Evolutionary conservation across 129 eudicot genomes (phyloP).

Genomic region (Flaveria brownii): DNA sequence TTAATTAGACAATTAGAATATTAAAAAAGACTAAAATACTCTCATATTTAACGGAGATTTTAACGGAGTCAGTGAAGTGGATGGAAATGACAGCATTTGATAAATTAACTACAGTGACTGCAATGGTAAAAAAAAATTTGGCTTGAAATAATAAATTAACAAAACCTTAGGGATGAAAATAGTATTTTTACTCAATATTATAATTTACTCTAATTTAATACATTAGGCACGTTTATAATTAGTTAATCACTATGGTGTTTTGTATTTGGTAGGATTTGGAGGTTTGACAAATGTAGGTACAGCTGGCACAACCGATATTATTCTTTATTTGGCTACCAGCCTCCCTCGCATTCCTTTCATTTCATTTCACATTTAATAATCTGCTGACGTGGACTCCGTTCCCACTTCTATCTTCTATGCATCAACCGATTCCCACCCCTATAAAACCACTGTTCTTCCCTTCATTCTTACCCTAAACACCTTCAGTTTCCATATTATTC

Average conservation of each 20-base stretch:
- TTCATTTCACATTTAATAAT: slow-evolving; percentile 1
- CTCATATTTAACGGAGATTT: too few species aligned
- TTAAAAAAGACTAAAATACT: too few species aligned
- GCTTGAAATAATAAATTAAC: too few species aligned
- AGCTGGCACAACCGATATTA: slow-evolving; percentile 23
- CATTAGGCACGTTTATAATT: too few species aligned
- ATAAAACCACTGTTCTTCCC: slow-evolving; percentile 20
- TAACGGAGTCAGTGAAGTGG: too few species aligned
- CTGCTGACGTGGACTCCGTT: slow-evolving; percentile 18
- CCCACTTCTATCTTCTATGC: not conserved
- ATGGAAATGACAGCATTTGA: too few species aligned
- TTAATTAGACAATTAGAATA: too few species aligned
- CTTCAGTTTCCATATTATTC: not conserved
- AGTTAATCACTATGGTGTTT: not conserved
- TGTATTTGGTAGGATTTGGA: not conserved
- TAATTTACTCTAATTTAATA: too few species aligned
- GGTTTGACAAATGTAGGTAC: slow-evolving; percentile 23
- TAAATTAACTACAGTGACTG: too few species aligned
- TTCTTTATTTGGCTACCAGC: slow-evolving; percentile 11
- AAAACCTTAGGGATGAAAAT: too few species aligned
- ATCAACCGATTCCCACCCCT: slow-evolving; percentile 10
- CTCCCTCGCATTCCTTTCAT: slow-evolving; percentile 23
- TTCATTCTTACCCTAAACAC: not conserved
- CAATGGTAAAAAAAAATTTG: too few species aligned
- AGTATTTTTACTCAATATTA: too few species aligned